Base-by-base conservation (phyloP, 1,284 basidiomycete genomes). In the Pyrrhoderma noxium region DNA sequence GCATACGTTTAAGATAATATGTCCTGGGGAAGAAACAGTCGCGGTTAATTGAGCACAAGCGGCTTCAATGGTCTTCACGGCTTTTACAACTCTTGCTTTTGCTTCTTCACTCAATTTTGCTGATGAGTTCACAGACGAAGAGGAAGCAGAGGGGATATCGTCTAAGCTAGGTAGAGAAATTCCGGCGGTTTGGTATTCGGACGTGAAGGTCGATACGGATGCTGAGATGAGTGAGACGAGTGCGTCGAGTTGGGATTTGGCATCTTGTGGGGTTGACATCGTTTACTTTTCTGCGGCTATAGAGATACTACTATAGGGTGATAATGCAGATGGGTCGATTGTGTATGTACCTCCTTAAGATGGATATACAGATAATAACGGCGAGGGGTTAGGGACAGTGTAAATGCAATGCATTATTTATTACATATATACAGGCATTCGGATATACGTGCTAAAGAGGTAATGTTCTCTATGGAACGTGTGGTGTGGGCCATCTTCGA, bases 21-120 rank as follows among this genome's bases (percentile, higher is more conserved):
- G 38, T 7, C 39, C 48, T n/a, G 48, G 48, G 27, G 27, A 21
- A 21, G 39, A 25, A 13, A 50, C n/a, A n/a, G 41, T 42, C n/a
- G 27, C 39, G 25, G 22, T 27, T 19, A 50, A 18, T 39, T 50
- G 40, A 18, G 48, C 48, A 22, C 48, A 50, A 5, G 48, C 48
- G 2, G 40, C 48, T 18, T 50, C 40, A 8, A 50, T 41, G 13
- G 35, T 50, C 39, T 38, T 23, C 31, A 40, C 23, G 8, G 48
- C 48, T 23, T 31, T 23, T 25, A 27, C 13, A 16, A 50, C 18
- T 18, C 48, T 34, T 9, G 14, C 34, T 13, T n/a, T 50, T 3
- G 48, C 27, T 19, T 42, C 23, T 16, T 50, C 39, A 16, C 16
- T 25, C 11, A 19, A 16, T 8, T 50, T 38, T 2, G 21, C 16